Evolutionary conservation across 192 early-diverging fungal genomes (phyloP), one percentile per base, ranked within the genome.

Genomic region (Gigaspora rosea): DNA sequence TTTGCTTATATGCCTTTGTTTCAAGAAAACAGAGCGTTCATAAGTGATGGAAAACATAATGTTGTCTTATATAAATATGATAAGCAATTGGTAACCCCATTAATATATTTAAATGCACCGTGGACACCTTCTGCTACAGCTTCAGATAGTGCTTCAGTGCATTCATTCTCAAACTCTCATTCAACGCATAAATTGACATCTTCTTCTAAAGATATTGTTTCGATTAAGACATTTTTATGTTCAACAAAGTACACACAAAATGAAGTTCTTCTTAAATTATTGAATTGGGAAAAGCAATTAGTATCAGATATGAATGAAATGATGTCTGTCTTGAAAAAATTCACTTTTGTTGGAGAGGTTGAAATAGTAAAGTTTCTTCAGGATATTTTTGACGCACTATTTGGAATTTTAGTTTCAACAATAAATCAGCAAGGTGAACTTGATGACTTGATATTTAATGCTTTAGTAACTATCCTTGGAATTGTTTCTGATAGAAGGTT

Each of bases 321-420:
- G 71, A 81, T 78, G 41, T 78, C 71, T 2, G 75, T 88, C 9
- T 73, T 88, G 48, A 82, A 86, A 50, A 85, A 88, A 63, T 82
- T 86, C 52, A 84, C 81, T 8, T 83, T 88, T 80, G 85, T 92
- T 22, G 85, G 86, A 47, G 89, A 91, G 71, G 73, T 89, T 2
- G 92, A 94, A 79, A 84, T 93, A 48, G 88, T 91, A 8, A 92
- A 92, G 76, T 92, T 93, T 77, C 78, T 91, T 33, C 83, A 77
- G 2, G 81, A 83, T 50, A 89, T 92, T 20, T 82, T 94, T 75
- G 88, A 89, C 68, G 87, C 89, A 3, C 69, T 93, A 4, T 86
- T 93, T 76, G 85, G 82, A 50, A 89, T 91, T 32, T 46, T 93
- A 57, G 83, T 85, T n/a, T 80, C 65, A 15, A 52, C 73, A 12